These are phyloP conservation scores for Cryptosporidium sp. DNA, from an alignment of 169 alveolate genomes.

Conservation along the genomic window DNA sequence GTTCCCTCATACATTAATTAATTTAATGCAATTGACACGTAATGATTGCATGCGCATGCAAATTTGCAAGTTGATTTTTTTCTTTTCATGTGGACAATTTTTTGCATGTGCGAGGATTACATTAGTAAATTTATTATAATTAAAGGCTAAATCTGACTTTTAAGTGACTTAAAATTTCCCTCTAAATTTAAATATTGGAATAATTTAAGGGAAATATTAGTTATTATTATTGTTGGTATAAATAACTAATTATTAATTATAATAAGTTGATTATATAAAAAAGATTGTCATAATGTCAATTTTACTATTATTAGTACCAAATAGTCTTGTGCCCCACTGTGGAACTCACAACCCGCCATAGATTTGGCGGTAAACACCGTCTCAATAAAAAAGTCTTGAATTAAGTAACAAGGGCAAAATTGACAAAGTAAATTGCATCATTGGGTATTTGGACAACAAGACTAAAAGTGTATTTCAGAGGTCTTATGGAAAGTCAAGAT, in stretches of 20 bases:
- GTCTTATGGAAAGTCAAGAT: slow-evolving; percentile 77
- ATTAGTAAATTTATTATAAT: not conserved
- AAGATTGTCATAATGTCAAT: not conserved
- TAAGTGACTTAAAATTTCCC: too few species aligned
- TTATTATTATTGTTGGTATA: too few species aligned
- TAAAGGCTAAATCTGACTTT: too few species aligned
- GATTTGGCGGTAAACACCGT: slow-evolving; percentile 31
- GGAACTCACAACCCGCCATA: slow-evolving; percentile 24
- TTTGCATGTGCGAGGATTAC: slow-evolving; percentile 37
- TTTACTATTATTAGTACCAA: not conserved
- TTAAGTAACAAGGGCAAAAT: not conserved
- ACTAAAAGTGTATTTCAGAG: not conserved
- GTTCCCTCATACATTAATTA: not conserved
- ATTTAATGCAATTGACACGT: slow-evolving; percentile 26
- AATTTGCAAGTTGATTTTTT: not conserved
- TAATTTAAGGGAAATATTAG: not conserved
- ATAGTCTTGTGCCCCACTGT: not conserved
- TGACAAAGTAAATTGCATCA: slow-evolving; percentile 33
- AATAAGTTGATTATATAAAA: too few species aligned
- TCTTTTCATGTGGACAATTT: not conserved
- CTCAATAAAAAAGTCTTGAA: slow-evolving; percentile 16
- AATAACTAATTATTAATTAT: too few species aligned
- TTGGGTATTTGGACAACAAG: not conserved
- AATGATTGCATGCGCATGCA: slow-evolving; percentile 21
- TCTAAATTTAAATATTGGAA: not conserved